Evolutionary conservation across 345 rosid species (phyloP).

Genomic region (Raphanus sativus): DNA sequence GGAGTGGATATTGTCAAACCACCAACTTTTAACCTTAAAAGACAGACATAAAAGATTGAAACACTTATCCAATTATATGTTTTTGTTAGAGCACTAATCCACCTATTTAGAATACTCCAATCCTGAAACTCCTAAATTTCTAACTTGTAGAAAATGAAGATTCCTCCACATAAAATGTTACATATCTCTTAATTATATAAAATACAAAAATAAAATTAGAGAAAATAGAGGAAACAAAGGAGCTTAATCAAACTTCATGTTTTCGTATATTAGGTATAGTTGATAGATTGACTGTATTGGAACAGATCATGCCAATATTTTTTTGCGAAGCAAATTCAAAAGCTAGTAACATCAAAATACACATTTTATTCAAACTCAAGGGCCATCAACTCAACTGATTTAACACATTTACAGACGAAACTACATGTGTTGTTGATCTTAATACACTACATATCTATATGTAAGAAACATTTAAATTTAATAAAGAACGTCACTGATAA

Average conservation of each 20-base stretch:
- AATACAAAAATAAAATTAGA: neutral
- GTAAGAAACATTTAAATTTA: neutral
- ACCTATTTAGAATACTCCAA: slow-evolving; percentile 17
- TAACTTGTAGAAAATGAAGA: slow-evolving; percentile 22
- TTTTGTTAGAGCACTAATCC: neutral
- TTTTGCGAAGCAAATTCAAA: neutral
- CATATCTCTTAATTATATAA: neutral
- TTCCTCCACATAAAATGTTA: slow-evolving; percentile 19
- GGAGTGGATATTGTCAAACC: slow-evolving; percentile 35
- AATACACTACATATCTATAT: no score
- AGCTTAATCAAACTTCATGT: neutral
- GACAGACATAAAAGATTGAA: slow-evolving; percentile 4
- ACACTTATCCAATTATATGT: neutral
- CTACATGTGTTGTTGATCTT: neutral
- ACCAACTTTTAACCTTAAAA: neutral
- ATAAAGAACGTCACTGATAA: neutral
- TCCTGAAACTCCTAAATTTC: slow-evolving; percentile 19
- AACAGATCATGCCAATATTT: neutral
- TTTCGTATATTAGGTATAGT: neutral
- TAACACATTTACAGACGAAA: neutral
- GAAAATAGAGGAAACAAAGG: neutral
- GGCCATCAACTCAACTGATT: neutral
- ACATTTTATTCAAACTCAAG: neutral
- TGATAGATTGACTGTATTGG: slow-evolving; percentile 2
- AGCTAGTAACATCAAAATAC: neutral